Evolutionary conservation across 2,329 filamentous ascomycete species (phyloP), one percentile per base, ranked within the genome.

Genomic region (Cyclaneusma minus): DNA sequence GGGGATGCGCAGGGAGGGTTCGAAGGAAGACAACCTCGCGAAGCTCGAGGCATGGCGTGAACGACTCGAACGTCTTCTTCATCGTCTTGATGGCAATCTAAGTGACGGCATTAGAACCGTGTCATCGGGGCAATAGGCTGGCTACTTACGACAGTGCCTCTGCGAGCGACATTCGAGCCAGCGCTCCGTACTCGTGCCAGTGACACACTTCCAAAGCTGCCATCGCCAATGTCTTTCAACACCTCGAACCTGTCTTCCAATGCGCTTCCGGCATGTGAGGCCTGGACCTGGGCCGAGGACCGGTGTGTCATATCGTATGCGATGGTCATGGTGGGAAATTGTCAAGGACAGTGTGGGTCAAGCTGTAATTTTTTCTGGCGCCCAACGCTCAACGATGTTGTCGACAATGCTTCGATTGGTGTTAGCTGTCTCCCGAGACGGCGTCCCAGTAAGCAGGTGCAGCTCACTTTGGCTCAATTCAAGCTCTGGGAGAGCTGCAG

Each of bases 61-160:
- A 84, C 2, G 82, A 92, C 42, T 95, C 85, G 44, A 95, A 98
- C 0, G 79, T 85, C 68, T 98, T 98, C 66, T 98, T 98, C 89
- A 98, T 98, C 5, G 89, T 95, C 58, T 98, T 98, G 58, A 98
- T 94, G 22, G 89, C 89, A 44, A 98, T 80, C 89, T 95, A 40
- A 29, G 21, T 30, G 29, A 10, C 9, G 25, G 28, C 20, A 32
- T 17, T 20, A 11, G 29, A 28, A 29, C 27, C 28, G 22, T 21
- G 31, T 28, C 28, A 31, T 25, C 13, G 21, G n/a, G 28, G 7
- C 12, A 24, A 27, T 26, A 24, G 12, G 30, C 19, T 26, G 32
- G 24, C 24, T 36, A 62, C 75, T 64, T 73, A 95, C 87, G 62
- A 95, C 70, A 31, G 85, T 93, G 41, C 87, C 87, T 50, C 85